These are phyloP conservation scores for Aspergillus carlsbadensis DNA, from an alignment of 495 filamentous ascomycete species.

Conservation along the genomic window DNA sequence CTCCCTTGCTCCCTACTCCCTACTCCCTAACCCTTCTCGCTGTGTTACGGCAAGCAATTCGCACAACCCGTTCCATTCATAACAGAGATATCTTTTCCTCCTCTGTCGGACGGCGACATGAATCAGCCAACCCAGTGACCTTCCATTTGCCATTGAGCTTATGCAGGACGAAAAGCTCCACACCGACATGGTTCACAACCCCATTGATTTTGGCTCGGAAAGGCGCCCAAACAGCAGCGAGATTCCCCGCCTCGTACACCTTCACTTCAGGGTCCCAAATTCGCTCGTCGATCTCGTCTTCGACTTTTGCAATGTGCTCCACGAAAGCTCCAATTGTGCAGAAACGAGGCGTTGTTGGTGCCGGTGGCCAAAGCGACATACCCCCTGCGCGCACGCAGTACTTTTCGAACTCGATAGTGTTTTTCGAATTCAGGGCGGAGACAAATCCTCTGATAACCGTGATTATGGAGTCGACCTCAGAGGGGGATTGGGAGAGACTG, in stretches of 20 bases:
- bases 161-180: conserved; percentile 40
- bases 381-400: conserved; percentile 39
- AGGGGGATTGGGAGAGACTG: background rate
- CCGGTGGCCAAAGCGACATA: conserved; percentile 38
- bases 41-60: background rate
- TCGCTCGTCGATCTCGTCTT: conserved; percentile 37
- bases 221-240: conserved; percentile 42
- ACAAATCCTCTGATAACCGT: conserved; percentile 35
- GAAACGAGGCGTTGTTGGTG: conserved; percentile 33
- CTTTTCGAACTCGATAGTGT: conserved; percentile 34
- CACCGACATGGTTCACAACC: conserved; percentile 40
- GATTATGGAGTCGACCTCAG: conserved; percentile 35
- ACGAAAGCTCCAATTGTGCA: conserved; percentile 42
- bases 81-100: conserved; percentile 32
- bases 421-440: conserved; percentile 31
- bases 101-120: conserved; percentile 35
- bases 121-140: conserved; percentile 42
- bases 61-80: conserved; percentile 5
- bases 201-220: conserved; percentile 41
- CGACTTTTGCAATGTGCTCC: conserved; percentile 31
- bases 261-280: conserved; percentile 42
- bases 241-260: conserved; percentile 29
- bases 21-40: background rate
- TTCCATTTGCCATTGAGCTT: conserved; percentile 40
- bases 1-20: background rate